Base-by-base conservation (phyloP, 768 basidiomycete species). In the Leccinum subtestaceum region DNA sequence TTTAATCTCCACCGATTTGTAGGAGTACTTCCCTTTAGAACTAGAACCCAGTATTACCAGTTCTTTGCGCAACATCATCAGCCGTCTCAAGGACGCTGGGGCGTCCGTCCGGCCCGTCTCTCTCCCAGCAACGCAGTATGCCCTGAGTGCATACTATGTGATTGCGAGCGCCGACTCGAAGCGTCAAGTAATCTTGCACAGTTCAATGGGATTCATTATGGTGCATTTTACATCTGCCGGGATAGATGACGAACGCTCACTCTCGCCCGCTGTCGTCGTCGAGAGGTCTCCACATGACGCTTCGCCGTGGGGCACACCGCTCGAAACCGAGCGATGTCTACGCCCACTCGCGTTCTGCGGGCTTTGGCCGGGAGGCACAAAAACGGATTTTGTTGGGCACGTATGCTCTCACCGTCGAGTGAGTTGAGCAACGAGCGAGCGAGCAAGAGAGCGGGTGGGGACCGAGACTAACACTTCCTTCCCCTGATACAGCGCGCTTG, bases 111-210 rank as follows among this genome's bases (percentile, higher is more conserved):
- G 84, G 1, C 81, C 93, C 0, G 85, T 98, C 0, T 87, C 88
- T 9, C 76, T 98, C 12, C 90, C 93, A 0, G 73, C 77, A 2
- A 84, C 84, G 0, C 72, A 70, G 2, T 89, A 89, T 67, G 91
- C 93, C 0, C 79, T 98, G 5, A 93, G 93, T 56, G 90, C 94
- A 12, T 98, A 98, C 77, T 98, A 98, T 67, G 91, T 97, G n/a
- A 81, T 98, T 15, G 91, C 96, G 2, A 91, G 87, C 60, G 95
- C 96, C 0, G 31, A 31, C 31, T 31, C 31, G 96, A 98, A 69
- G 95, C 95, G 0, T 89, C 91, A 60, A 95, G 93, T 58, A 97
- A 95, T 67, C 76, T 98, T 57, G 93, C 92, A 4, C 78, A 94
- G 43, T 98, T 88, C 67, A 93, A 95, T 52, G 95, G 95, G 0